Evolutionary conservation across 768 basidiomycete species (phyloP).

Genomic region (Boletus patriciae): DNA sequence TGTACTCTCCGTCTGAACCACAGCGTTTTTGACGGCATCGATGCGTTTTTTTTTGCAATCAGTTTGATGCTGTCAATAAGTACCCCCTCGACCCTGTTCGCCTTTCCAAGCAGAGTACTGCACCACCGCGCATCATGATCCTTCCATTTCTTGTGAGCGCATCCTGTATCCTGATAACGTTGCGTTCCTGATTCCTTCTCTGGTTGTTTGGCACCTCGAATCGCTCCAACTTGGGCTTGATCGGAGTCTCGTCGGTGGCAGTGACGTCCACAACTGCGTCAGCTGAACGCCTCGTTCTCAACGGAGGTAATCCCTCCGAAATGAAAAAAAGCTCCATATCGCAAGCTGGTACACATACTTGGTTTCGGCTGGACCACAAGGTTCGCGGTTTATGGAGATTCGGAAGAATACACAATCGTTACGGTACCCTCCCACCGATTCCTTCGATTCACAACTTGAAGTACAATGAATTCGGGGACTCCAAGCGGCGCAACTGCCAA

Average conservation of each 20-base stretch:
- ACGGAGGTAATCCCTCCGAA: conserved; percentile 5
- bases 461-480: neutral
- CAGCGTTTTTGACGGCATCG: conserved; percentile 1
- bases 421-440: neutral
- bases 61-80: neutral
- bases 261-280: neutral
- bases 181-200: neutral
- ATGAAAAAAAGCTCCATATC: neutral
- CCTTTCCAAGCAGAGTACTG: neutral
- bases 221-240: neutral
- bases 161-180: neutral
- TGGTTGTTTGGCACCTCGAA: neutral
- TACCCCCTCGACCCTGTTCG: conserved; percentile 8
- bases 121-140: neutral
- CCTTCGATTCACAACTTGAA: neutral
- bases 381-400: neutral
- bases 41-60: neutral
- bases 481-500: neutral
- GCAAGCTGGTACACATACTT: neutral
- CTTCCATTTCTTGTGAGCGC: conserved; percentile 11
- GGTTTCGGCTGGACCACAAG: conserved; percentile 8
- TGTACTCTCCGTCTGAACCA: neutral
- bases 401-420: neutral
- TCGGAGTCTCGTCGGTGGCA: neutral
- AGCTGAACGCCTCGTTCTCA: neutral